These are phyloP conservation scores for Mycena vitilis DNA, from an alignment of 768 basidiomycete species.

Conservation along the genomic window DNA sequence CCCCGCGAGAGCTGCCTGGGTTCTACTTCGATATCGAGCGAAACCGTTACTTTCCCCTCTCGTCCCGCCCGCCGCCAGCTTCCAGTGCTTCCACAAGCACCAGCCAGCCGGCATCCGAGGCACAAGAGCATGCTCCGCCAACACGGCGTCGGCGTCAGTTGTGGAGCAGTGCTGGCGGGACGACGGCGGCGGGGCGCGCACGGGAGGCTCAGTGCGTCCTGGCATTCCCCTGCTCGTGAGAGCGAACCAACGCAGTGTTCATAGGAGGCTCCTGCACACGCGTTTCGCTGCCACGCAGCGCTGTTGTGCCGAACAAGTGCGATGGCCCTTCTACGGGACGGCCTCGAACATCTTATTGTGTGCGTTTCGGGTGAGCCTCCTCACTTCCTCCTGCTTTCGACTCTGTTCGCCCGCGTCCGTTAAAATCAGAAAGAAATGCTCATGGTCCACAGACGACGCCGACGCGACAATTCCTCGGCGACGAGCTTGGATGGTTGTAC, in stretches of 20 bases:
- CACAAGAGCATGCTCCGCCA: background rate
- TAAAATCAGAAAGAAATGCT: background rate
- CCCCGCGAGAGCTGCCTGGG: conserved; percentile 24
- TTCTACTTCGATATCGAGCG: conserved; percentile 32
- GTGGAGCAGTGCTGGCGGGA: conserved; percentile 1
- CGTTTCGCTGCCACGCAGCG: conserved; percentile 18
- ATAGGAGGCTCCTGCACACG: background rate
- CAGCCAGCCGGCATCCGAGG: background rate
- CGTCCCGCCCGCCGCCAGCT: conserved; percentile 1
- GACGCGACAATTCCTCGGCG: conserved; percentile 28
- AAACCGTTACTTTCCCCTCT: conserved; percentile 34
- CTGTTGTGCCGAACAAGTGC: conserved; percentile 1
- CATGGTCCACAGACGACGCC: conserved; percentile 9
- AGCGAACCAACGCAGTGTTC: too few species aligned
- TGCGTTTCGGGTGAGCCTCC: conserved; percentile 11
- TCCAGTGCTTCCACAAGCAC: background rate
- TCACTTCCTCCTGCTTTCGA: background rate
- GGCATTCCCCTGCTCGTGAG: background rate
- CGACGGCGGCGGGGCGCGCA: conserved; percentile 5
- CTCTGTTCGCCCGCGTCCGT: background rate
- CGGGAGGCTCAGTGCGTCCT: conserved; percentile 6
- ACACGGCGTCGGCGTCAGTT: conserved; percentile 1
- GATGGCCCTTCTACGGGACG: background rate
- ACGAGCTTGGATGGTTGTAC: conserved; percentile 28
- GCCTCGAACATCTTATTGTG: background rate